Evolutionary conservation across 148 eudicot species (phyloP).

Genomic region (Persicaria tinctoria): DNA sequence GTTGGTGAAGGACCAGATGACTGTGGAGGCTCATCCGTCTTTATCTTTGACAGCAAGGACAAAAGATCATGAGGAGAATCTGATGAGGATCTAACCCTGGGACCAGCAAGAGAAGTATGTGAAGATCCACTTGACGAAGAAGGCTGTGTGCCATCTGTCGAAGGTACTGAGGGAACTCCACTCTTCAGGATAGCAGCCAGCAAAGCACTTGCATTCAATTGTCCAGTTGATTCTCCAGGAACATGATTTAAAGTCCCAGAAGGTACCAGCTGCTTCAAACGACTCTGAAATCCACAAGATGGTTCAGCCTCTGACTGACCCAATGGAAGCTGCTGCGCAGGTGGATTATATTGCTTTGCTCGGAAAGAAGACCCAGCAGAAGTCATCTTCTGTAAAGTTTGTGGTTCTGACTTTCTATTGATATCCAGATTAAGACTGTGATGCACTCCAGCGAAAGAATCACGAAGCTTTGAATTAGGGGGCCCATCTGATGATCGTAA

Average conservation of each 20-base stretch:
- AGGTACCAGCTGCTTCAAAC: conserved; percentile 24
- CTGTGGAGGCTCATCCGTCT: conserved; percentile 35
- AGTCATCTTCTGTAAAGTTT: conserved; percentile 24
- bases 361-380: conserved; percentile 26
- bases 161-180: conserved; percentile 31
- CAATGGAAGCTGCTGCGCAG: conserved; percentile 20
- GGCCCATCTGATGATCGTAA: conserved; percentile 27
- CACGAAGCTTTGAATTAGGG: conserved; percentile 28
- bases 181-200: conserved; percentile 58
- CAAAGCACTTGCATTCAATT: conserved; percentile 39
- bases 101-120: conserved; percentile 17
- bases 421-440: conserved; percentile 26
- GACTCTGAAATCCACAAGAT: conserved; percentile 26
- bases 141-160: conserved; percentile 25
- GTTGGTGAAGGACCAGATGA: conserved; percentile 28
- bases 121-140: conserved; percentile 28
- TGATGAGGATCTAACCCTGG: conserved; percentile 18
- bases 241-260: conserved; percentile 26
- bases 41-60: conserved; percentile 22
- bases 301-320: conserved; percentile 30
- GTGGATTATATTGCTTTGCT: conserved; percentile 25
- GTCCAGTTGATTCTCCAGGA: conserved; percentile 30
- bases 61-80: conserved; percentile 19
- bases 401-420: conserved; percentile 30
- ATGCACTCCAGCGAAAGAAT: conserved; percentile 23